Evolutionary conservation across 139 green algal species (phyloP).

Genomic region (Haematococcus sp.): DNA sequence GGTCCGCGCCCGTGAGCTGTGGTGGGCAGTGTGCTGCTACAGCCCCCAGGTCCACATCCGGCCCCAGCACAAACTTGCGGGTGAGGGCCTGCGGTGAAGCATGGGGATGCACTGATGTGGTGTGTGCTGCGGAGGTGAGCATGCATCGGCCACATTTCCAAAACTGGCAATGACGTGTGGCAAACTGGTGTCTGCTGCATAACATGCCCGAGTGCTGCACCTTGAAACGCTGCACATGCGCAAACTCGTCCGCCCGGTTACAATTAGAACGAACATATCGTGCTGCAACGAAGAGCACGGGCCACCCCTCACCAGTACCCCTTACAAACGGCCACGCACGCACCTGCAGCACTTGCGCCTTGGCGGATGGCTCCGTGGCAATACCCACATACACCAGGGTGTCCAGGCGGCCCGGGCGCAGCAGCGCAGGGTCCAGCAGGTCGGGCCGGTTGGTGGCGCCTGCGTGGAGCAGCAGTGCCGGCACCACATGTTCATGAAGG

Average conservation of each 20-base stretch:
- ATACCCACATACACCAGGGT: slow-evolving; percentile 90
- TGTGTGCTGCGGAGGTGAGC: too few species aligned
- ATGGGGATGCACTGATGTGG: neutral
- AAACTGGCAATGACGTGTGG: too few species aligned
- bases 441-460: slow-evolving; percentile 89
- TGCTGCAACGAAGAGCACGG: too few species aligned
- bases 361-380: slow-evolving; percentile 34
- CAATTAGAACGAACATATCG: too few species aligned
- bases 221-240: too few species aligned
- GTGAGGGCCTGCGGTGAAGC: slow-evolving; percentile 72
- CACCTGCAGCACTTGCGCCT: slow-evolving; percentile 48
- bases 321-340: neutral
- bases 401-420: slow-evolving; percentile 90
- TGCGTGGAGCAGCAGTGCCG: neutral
- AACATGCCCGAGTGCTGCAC: too few species aligned
- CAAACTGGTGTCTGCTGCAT: too few species aligned
- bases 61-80: slow-evolving; percentile 75
- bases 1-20: slow-evolving; percentile 84
- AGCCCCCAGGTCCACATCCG: slow-evolving; percentile 61
- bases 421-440: slow-evolving; percentile 87
- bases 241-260: too few species aligned
- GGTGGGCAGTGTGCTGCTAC: slow-evolving; percentile 56
- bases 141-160: too few species aligned
- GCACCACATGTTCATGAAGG: too few species aligned
- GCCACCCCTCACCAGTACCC: too few species aligned